Percentiles rank a stretch among this genome's conserved stretches.
Evolutionary conservation across 352 stramenopile species (phyloP).

Genomic region (Phytophthora pinifolia): DNA sequence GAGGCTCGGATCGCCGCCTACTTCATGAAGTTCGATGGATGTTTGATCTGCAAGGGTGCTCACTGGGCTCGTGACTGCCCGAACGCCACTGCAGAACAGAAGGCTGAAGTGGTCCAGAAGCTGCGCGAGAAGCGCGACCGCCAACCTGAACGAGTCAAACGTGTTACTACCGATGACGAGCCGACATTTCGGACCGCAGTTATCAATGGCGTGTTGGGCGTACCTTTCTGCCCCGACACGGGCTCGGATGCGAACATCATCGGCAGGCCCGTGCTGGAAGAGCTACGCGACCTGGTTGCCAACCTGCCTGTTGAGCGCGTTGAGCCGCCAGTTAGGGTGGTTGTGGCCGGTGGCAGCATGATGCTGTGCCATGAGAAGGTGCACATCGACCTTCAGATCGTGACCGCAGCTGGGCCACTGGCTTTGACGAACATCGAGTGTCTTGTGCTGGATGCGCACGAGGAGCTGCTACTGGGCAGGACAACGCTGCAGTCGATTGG

Average conservation of each 20-base stretch:
- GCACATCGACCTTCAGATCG: constrained; percentile 6
- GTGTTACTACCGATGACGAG: no score
- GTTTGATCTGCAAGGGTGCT: no score
- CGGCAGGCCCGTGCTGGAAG: background rate
- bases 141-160: no score
- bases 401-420: constrained; percentile 9
- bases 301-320: background rate
- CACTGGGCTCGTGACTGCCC: no score
- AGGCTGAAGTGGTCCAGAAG: no score
- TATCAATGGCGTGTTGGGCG: no score
- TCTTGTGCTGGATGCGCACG: constrained; percentile 5
- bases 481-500: constrained; percentile 10
- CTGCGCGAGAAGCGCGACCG: no score
- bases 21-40: constrained; percentile 16
- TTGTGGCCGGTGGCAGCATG: constrained; percentile 1
- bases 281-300: constrained; percentile 1
- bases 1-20: constrained; percentile 17
- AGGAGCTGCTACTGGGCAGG: constrained; percentile 3
- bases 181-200: no score
- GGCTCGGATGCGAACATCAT: constrained; percentile 5
- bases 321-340: constrained; percentile 1
- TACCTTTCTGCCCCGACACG: no score
- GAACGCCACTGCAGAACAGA: no score
- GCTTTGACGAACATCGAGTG: constrained; percentile 9
- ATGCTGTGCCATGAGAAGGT: background rate